Evolutionary conservation across 345 rosid species (phyloP).

Genomic region (Psidium friedrichsthalianum): DNA sequence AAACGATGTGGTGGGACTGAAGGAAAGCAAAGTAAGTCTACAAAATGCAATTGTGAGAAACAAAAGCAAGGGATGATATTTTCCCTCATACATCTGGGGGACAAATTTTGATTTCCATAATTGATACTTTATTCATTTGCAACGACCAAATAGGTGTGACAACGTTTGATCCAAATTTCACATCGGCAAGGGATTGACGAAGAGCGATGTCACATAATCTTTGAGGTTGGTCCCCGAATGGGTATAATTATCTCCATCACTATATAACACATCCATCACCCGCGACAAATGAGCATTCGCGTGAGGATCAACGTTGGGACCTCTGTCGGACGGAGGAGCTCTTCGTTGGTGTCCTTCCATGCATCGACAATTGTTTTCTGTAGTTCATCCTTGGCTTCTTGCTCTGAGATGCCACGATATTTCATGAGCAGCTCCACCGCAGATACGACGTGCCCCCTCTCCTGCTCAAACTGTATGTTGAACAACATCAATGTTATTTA

Average conservation of each 20-base stretch:
- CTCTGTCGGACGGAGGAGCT: not conserved
- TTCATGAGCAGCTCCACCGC: conserved; percentile 23
- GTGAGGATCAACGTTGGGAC: conserved; percentile 6
- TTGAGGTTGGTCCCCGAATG: not conserved
- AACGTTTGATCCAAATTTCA: not conserved
- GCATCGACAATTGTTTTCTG: not conserved
- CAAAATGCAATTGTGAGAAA: no score
- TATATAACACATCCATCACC: conserved; percentile 7
- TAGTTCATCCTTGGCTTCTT: conserved; percentile 7
- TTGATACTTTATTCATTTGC: not conserved
- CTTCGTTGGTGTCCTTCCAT: conserved; percentile 29
- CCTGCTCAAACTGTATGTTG: not conserved
- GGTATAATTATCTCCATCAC: conserved; percentile 16
- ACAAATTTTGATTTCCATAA: no score
- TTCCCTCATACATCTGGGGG: not conserved
- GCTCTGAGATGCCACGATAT: not conserved
- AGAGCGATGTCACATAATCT: not conserved
- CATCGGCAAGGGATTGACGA: conserved; percentile 1
- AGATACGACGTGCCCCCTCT: conserved; percentile 10
- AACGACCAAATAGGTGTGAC: not conserved
- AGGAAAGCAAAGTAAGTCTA: no score
- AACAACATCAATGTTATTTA: not conserved
- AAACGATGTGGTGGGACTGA: no score
- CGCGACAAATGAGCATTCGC: conserved; percentile 3
- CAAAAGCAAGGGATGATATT: not conserved